Base-by-base conservation (phyloP, 2,329 filamentous ascomycete genomes). In the Blumeriella jaapii region DNA sequence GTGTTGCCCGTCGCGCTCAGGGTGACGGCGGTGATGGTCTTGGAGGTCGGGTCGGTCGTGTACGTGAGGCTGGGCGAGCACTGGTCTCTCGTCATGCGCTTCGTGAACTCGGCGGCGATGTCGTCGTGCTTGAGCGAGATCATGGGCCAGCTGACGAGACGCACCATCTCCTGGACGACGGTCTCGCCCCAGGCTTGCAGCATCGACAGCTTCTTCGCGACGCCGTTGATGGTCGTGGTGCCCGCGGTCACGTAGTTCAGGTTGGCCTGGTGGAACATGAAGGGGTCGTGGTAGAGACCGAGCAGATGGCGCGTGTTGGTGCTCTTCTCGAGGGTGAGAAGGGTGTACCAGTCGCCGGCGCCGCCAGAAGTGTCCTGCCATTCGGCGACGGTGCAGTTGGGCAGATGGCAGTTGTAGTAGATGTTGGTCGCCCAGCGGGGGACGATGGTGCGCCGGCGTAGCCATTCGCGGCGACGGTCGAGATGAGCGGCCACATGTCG, bases 361-460 rank as follows among this genome's bases (percentile, higher is more conserved):
- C 71, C 72, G 17, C 57, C 59, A 3, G 70, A 71, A 2, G 71
- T 77, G 35, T 68, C 60, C 31, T 71, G 71, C 73, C 73, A 78
- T 51, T 78, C 72, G 31, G 65, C 56, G 12, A 67, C 51, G 0
- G 71, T 76, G 51, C 73, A 78, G 14, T 55, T 59, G 2, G 69
- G 61, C 11, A 63, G 63, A 49, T 74, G 66, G 53, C 73, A 77
- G 57, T 78, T 75, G 61, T 72, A 78, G 59, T 76, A 78, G 41
- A 78, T 76, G 26, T 68, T 65, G 3, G 69, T 71, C 1, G 72
- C 68, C 66, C 67, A 78, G 29, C 73, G 68, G 4, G 70, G 71
- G 49, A 72, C 67, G 31, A 77, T 62, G 39, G 63, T 63, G 25
- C 59, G 1, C 73, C 72, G 26, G 56, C 65, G 44, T 66, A 71